These are phyloP conservation scores for Quercus cerris DNA, from an alignment of 306 rosid genomes.

Conservation along the genomic window DNA sequence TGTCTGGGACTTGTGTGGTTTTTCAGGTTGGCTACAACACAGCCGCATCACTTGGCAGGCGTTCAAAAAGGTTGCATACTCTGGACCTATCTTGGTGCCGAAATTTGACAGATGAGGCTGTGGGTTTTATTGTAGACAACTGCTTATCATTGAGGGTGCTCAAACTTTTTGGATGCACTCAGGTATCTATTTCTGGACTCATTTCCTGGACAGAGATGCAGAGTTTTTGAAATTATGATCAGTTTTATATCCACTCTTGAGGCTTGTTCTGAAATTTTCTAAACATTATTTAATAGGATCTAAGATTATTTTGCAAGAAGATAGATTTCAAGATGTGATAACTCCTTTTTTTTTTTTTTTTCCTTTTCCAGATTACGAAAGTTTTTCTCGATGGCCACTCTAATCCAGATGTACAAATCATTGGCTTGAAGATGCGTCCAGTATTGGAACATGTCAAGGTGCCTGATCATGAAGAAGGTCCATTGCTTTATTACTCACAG, in stretches of 20 bases:
- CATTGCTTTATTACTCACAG: slow-evolving; percentile 33
- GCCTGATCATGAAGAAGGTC: slow-evolving; percentile 29
- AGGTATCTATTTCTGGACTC: slow-evolving; percentile 39
- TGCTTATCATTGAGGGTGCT: slow-evolving; percentile 66
- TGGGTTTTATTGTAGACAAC: slow-evolving; percentile 73
- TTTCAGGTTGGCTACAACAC: slow-evolving; percentile 68
- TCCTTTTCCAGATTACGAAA: slow-evolving; percentile 49
- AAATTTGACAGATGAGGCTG: slow-evolving; percentile 51
- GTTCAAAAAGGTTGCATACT: slow-evolving; percentile 50
- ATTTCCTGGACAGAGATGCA: not conserved
- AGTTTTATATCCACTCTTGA: not conserved
- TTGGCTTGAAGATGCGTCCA: slow-evolving; percentile 52
- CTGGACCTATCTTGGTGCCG: slow-evolving; percentile 92
- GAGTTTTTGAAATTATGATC: not conserved
- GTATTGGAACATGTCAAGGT: slow-evolving; percentile 34
- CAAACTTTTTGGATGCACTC: slow-evolving; percentile 77
- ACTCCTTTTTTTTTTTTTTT: not conserved
- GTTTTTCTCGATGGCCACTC: slow-evolving; percentile 64
- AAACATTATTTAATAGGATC: not conserved
- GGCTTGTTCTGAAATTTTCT: not conserved
- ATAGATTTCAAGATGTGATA: not conserved
- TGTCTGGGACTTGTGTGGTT: slow-evolving; percentile 20
- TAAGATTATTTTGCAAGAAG: not conserved
- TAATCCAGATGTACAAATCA: slow-evolving; percentile 44
- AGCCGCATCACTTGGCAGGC: slow-evolving; percentile 50